A percentile compares a stretch with the other conserved stretches of the same genome.
These are phyloP conservation scores for Ophiosphaerella narmari DNA, from an alignment of 2,329 filamentous ascomycete genomes.

Conservation along the genomic window DNA sequence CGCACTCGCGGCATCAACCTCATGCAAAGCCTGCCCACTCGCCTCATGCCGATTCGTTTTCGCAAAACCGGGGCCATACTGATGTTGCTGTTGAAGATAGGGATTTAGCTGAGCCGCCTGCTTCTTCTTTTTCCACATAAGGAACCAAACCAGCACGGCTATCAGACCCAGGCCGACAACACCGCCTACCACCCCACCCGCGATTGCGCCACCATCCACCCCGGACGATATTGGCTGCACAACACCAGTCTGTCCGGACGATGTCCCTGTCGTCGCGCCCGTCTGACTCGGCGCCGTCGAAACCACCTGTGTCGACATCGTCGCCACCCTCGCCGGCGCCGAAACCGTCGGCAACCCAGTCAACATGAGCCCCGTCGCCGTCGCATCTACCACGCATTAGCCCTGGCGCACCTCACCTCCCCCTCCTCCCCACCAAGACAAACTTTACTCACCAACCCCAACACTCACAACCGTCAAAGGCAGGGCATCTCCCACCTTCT, in stretches of 20 bases:
- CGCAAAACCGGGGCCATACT: neutral
- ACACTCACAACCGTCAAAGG: constrained; percentile 1
- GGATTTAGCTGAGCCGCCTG: no score
- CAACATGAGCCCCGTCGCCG: no score
- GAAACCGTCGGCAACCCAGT: no score
- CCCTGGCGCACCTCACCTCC: neutral
- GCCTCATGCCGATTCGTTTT: neutral
- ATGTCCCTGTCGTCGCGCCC: neutral
- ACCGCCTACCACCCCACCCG: constrained; percentile 7
- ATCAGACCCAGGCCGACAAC: neutral
- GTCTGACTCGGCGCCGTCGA: no score
- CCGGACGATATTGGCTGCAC: neutral
- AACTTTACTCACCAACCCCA: constrained; percentile 1
- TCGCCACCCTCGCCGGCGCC: no score
- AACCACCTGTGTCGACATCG: no score
- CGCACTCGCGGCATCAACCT: neutral
- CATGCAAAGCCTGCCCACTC: neutral
- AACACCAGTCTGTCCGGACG: neutral
- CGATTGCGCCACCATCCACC: constrained; percentile 3
- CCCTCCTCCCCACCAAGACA: neutral
- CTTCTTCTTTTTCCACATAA: neutral
- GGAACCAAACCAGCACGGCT: constrained; percentile 4
- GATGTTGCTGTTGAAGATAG: no score
- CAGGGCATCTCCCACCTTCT: neutral
- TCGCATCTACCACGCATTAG: neutral